Evolutionary conservation across 2,329 filamentous ascomycete genomes (phyloP).

Genomic region (Neophaeococcomyces mojaviensis): DNA sequence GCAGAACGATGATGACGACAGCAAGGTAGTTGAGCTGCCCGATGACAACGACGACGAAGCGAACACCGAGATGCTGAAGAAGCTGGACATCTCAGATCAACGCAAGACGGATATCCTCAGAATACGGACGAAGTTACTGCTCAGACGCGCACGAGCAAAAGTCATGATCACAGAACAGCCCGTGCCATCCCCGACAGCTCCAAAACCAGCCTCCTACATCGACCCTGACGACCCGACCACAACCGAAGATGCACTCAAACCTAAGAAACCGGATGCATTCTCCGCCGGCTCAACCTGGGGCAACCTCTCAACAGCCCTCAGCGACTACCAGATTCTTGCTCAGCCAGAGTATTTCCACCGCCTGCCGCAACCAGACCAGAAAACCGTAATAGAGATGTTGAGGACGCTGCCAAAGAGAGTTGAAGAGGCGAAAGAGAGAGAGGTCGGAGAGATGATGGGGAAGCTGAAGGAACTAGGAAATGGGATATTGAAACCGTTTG

Average conservation of each 20-base stretch:
- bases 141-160: constrained; percentile 68
- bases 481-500: constrained; percentile 85
- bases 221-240: constrained; percentile 1
- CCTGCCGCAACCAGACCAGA: constrained; percentile 58
- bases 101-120: constrained; percentile 59
- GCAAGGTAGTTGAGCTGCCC: constrained; percentile 45
- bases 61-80: constrained; percentile 36
- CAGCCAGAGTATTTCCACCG: constrained; percentile 34
- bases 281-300: constrained; percentile 55
- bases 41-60: constrained; percentile 33
- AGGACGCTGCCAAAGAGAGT: constrained; percentile 58
- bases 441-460: constrained; percentile 95
- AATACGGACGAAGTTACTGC: constrained; percentile 74
- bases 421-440: constrained; percentile 72
- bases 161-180: constrained; percentile 50
- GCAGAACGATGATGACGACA: constrained; percentile 26
- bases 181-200: background rate
- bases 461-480: constrained; percentile 91
- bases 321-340: constrained; percentile 62
- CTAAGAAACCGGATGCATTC: background rate
- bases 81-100: constrained; percentile 38
- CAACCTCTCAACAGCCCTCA: constrained; percentile 66
- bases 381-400: constrained; percentile 61
- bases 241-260: background rate
- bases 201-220: background rate